A percentile compares a stretch with the other conserved stretches of the same genome.
Evolutionary conservation across 352 stramenopile species (phyloP).

Genomic region (Phytophthora boehmeriae): DNA sequence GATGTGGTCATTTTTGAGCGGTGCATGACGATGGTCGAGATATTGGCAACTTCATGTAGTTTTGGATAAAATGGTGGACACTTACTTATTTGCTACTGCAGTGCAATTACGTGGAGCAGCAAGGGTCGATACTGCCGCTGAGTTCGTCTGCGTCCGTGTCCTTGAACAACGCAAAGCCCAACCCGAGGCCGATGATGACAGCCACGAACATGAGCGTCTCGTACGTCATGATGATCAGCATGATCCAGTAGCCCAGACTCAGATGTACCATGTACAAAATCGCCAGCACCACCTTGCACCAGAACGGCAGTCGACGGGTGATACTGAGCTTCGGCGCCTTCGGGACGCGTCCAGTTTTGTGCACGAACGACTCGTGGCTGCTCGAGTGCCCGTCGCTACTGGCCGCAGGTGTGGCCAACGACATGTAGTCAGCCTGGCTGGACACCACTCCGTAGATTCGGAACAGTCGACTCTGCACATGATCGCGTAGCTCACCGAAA

Average conservation of each 20-base stretch:
- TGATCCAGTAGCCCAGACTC: slow-evolving; percentile 81
- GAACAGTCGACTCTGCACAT: slow-evolving; percentile 52
- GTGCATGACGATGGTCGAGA: too few species aligned
- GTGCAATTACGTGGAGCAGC: slow-evolving; percentile 65
- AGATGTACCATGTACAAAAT: slow-evolving; percentile 81
- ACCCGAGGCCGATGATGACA: slow-evolving; percentile 69
- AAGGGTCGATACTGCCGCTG: slow-evolving; percentile 76
- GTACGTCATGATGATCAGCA: slow-evolving; percentile 90
- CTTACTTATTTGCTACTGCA: neutral
- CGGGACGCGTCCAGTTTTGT: slow-evolving; percentile 32
- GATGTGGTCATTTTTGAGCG: too few species aligned
- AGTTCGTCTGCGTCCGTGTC: slow-evolving; percentile 76
- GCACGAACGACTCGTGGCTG: slow-evolving; percentile 22
- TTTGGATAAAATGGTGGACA: too few species aligned
- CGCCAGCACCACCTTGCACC: slow-evolving; percentile 69
- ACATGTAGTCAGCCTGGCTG: slow-evolving; percentile 62
- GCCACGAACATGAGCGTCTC: slow-evolving; percentile 83
- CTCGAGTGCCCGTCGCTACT: slow-evolving; percentile 11
- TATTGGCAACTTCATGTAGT: too few species aligned
- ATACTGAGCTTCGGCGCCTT: slow-evolving; percentile 40
- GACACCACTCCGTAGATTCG: slow-evolving; percentile 58
- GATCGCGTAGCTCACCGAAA: slow-evolving; percentile 61
- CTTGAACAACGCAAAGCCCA: slow-evolving; percentile 85
- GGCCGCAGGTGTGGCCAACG: slow-evolving; percentile 45
- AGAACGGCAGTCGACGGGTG: slow-evolving; percentile 53